phyloP scores from a whole-genome alignment of 495 filamentous ascomycete genomes.

The Penicillium alfredii region DNA sequence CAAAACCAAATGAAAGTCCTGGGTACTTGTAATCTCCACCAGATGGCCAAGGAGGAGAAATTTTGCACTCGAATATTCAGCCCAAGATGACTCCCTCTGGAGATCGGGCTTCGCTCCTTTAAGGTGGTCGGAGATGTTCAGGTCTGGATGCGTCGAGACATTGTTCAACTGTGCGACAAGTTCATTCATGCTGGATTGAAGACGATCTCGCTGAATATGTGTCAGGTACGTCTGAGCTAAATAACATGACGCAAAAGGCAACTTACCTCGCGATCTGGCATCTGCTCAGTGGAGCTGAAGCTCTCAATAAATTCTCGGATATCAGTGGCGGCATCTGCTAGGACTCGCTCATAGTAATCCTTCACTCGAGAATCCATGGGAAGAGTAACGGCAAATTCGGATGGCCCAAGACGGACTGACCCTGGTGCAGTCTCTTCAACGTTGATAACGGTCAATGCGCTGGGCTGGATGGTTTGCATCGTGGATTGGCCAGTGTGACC shows the following conservation, averaged over 20 bases:
- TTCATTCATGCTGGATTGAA: conserved; percentile 29
- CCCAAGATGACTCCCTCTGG: conserved; percentile 46
- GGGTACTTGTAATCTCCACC: conserved; percentile 34
- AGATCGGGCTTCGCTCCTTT: conserved; percentile 29
- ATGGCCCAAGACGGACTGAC: conserved; percentile 36
- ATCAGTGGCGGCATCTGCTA: conserved; percentile 19
- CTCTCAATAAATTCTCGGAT: conserved; percentile 24
- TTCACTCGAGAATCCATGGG: conserved; percentile 44
- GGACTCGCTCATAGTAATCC: conserved; percentile 37
- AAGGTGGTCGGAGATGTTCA: conserved; percentile 40
- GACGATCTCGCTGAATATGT: conserved; percentile 14
- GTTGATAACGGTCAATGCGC: conserved; percentile 32
- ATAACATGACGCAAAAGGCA: not conserved
- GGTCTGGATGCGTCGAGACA: conserved; percentile 48
- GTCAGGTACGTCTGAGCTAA: conserved; percentile 5
- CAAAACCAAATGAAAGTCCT: conserved; percentile 44
- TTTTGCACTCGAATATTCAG: conserved; percentile 51
- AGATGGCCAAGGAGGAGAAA: conserved; percentile 52
- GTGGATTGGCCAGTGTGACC: conserved; percentile 5
- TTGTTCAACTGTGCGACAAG: conserved; percentile 42
- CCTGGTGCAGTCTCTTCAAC: conserved; percentile 28
- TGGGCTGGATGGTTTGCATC: conserved; percentile 40
- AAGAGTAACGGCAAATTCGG: conserved; percentile 40
- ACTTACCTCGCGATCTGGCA: conserved; percentile 20
- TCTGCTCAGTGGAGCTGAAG: conserved; percentile 10